Percentiles rank a stretch among this genome's conserved stretches.
Conservation (phyloP, 2,329 filamentous ascomycete species). For the Botrytis paeoniae region DNA sequence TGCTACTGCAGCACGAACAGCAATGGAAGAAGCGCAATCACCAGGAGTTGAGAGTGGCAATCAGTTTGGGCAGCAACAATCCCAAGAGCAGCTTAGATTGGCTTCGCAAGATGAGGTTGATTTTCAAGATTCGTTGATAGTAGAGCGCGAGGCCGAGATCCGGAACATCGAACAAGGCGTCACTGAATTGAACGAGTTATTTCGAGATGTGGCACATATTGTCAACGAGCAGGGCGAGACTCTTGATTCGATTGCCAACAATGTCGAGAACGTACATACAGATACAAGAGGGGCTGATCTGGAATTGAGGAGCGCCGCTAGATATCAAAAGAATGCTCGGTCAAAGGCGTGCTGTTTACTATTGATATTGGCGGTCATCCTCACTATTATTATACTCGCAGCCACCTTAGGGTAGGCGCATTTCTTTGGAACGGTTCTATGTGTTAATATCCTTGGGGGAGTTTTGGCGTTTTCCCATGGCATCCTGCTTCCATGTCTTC, state of each 20-base stretch:
- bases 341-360: conserved; percentile 93
- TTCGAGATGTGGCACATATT: conserved; percentile 97
- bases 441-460: conserved; percentile 19
- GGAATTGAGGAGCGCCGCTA: conserved; percentile 79
- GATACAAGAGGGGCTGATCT: conserved; percentile 82
- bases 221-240: conserved; percentile 90
- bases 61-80: conserved; percentile 53
- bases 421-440: conserved; percentile 1
- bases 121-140: conserved; percentile 92
- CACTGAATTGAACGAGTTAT: conserved; percentile 91
- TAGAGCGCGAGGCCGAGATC: conserved; percentile 95
- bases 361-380: conserved; percentile 81
- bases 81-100: conserved; percentile 74
- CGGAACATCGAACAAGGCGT: conserved; percentile 97
- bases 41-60: conserved; percentile 38
- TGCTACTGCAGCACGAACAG: conserved; percentile 76
- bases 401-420: conserved; percentile 66
- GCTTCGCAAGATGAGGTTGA: conserved; percentile 94
- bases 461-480: conserved; percentile 19
- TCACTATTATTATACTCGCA: conserved; percentile 86
- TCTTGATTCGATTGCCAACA: conserved; percentile 82
- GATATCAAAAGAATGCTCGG: conserved; percentile 92
- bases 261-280: conserved; percentile 77
- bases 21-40: conserved; percentile 61
- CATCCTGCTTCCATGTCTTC: not conserved